Conservation (phyloP, 2,329 filamentous ascomycete genomes). For the Chrysoporthe puriensis region DNA sequence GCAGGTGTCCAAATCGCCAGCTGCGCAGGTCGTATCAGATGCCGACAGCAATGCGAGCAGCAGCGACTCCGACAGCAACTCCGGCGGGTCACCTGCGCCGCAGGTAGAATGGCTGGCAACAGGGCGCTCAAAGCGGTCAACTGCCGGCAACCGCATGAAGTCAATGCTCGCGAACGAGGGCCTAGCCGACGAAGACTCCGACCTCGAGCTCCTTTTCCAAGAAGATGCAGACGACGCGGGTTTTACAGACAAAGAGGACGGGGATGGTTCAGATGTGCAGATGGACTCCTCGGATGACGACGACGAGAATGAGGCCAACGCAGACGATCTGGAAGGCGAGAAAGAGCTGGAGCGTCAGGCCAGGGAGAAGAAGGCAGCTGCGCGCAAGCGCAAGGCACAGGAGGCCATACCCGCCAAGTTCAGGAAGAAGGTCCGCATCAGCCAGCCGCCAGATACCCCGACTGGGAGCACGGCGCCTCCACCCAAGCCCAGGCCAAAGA, state of each 20-base stretch:
- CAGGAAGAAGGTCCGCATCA: conserved; percentile 77
- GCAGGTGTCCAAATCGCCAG: conserved; percentile 23
- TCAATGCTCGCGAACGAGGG: conserved; percentile 76
- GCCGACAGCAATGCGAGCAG: conserved; percentile 42
- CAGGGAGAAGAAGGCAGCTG: conserved; percentile 67
- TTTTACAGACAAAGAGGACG: conserved; percentile 69
- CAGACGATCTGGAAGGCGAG: conserved; percentile 83
- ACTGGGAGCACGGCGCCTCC: conserved; percentile 40
- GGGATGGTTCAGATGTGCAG: conserved; percentile 73
- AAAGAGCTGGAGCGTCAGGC: conserved; percentile 80
- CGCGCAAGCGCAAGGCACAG: conserved; percentile 79
- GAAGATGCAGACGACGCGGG: conserved; percentile 71
- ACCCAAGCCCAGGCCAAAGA: conserved; percentile 56
- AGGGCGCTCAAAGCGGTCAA: conserved; percentile 74
- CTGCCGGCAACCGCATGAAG: conserved; percentile 83
- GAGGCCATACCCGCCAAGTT: conserved; percentile 72
- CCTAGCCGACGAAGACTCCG: conserved; percentile 55
- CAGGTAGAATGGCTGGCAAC: conserved; percentile 72
- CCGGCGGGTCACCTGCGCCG: conserved; percentile 31
- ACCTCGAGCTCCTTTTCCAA: conserved; percentile 75
- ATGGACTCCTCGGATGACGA: conserved; percentile 87
- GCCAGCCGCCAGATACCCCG: conserved; percentile 50
- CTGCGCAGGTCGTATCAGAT: conserved; percentile 40
- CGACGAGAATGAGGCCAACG: conserved; percentile 64
- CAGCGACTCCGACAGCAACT: conserved; percentile 39